Evolutionary conservation across 2,329 filamentous ascomycete genomes (phyloP).

Genomic region (Aspergillus glaucus): DNA sequence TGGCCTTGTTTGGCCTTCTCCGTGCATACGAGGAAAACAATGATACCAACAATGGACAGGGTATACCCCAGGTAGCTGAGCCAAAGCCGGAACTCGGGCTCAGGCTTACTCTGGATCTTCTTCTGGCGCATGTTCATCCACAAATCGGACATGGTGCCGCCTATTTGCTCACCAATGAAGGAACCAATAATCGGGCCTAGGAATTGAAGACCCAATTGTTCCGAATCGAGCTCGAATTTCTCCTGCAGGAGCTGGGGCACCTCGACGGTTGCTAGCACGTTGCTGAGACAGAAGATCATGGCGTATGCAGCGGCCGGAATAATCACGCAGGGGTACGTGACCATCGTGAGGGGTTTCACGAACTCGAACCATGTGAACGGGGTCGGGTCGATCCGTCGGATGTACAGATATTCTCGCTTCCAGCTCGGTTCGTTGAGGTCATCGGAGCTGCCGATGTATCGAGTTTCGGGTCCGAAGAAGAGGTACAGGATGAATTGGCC

Average conservation of each 20-base stretch:
- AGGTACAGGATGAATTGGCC: conserved; percentile 53
- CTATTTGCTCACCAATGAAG: conserved; percentile 55
- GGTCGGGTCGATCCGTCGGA: conserved; percentile 48
- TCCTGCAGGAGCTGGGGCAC: conserved; percentile 53
- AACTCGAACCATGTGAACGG: conserved; percentile 48
- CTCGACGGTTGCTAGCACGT: conserved; percentile 52
- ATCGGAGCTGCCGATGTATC: conserved; percentile 37
- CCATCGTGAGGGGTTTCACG: conserved; percentile 45
- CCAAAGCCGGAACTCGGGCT: conserved; percentile 54
- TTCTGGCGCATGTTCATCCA: conserved; percentile 48
- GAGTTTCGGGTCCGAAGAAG: conserved; percentile 51
- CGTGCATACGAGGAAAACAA: conserved; percentile 53
- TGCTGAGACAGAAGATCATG: conserved; percentile 53
- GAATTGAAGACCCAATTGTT: conserved; percentile 57
- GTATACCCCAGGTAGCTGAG: conserved; percentile 50
- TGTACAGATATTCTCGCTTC: conserved; percentile 41
- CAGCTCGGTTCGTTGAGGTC: conserved; percentile 24
- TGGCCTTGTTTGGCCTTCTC: conserved; percentile 38
- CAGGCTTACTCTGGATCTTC: conserved; percentile 31
- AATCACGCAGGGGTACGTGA: conserved; percentile 42
- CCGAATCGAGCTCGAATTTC: conserved; percentile 52
- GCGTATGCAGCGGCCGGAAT: conserved; percentile 51
- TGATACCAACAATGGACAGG: conserved; percentile 48
- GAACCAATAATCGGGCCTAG: conserved; percentile 55
- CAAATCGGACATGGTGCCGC: conserved; percentile 49